A percentile compares a stretch with the other conserved stretches of the same genome.
Evolutionary conservation across 202 grass and related monocot genomes (phyloP).

Genomic region (Eragrostis tef): DNA sequence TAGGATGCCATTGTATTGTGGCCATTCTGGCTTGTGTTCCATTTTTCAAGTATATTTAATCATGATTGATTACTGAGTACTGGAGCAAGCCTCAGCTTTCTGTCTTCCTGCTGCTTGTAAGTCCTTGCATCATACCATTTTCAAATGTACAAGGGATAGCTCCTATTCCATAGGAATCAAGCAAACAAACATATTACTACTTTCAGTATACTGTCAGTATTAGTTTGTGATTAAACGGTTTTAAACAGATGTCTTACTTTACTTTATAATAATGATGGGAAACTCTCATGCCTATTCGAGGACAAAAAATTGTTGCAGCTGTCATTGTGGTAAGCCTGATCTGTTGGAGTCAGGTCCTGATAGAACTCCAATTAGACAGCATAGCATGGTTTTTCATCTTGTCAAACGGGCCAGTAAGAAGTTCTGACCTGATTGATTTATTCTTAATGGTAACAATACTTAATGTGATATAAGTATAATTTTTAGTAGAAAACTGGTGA

Average conservation of each 20-base stretch:
- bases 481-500: constrained; percentile 6
- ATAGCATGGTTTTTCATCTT: neutral
- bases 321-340: neutral
- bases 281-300: no score
- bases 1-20: constrained; percentile 19
- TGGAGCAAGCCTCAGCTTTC: neutral
- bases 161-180: constrained; percentile 20
- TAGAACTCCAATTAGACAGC: neutral
- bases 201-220: constrained; percentile 8
- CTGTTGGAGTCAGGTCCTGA: neutral
- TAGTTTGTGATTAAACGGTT: neutral
- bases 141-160: neutral
- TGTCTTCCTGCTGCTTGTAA: neutral
- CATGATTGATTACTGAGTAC: constrained; percentile 19
- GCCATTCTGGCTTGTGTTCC: neutral
- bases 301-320: neutral
- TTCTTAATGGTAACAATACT: neutral
- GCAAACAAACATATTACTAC: neutral
- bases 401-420: constrained; percentile 4
- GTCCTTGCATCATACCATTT: neutral
- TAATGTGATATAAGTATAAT: neutral
- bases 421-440: constrained; percentile 7
- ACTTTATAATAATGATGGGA: neutral
- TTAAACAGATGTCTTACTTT: neutral
- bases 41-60: constrained; percentile 25